Conservation (phyloP, 108 stramenopile species). For the Epithemia pelagica region DNA sequence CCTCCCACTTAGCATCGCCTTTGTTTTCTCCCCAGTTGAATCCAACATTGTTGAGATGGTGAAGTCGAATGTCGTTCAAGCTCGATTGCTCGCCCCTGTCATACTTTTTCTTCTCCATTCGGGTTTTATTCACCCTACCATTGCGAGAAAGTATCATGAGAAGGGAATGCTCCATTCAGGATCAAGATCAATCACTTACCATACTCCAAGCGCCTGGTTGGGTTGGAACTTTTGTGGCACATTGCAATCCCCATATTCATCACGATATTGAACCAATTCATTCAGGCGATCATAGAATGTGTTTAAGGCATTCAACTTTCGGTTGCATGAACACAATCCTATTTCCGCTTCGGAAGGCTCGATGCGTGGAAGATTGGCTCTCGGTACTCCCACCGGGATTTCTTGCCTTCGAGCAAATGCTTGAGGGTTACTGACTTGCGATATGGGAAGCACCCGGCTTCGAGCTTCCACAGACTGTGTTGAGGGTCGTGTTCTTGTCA, state of each 20-base stretch:
- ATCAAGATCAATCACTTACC: conserved; percentile 20
- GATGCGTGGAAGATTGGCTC: too few relatives aligned
- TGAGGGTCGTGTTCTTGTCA: too few relatives aligned
- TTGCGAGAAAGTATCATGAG: neutral
- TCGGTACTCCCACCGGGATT: too few relatives aligned
- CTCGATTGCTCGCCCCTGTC: conserved; percentile 28
- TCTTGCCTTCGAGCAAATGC: too few relatives aligned
- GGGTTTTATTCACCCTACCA: conserved; percentile 48
- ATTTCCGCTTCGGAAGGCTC: neutral
- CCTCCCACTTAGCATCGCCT: conserved; percentile 47
- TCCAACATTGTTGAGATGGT: conserved; percentile 33
- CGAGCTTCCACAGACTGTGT: too few relatives aligned
- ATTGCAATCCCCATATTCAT: conserved; percentile 36
- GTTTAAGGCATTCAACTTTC: conserved; percentile 20
- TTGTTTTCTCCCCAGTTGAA: conserved; percentile 60
- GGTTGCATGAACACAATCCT: neutral
- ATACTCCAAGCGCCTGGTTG: conserved; percentile 38
- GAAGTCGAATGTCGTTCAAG: conserved; percentile 31
- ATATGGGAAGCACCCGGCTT: too few relatives aligned
- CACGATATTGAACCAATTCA: conserved; percentile 29
- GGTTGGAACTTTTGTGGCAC: conserved; percentile 49
- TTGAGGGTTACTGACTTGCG: too few relatives aligned
- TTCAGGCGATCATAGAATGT: conserved; percentile 40
- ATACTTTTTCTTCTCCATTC: conserved; percentile 54
- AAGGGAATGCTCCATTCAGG: conserved; percentile 4